These are phyloP conservation scores for Geranium brycei DNA, from an alignment of 345 rosid genomes.

Conservation along the genomic window DNA sequence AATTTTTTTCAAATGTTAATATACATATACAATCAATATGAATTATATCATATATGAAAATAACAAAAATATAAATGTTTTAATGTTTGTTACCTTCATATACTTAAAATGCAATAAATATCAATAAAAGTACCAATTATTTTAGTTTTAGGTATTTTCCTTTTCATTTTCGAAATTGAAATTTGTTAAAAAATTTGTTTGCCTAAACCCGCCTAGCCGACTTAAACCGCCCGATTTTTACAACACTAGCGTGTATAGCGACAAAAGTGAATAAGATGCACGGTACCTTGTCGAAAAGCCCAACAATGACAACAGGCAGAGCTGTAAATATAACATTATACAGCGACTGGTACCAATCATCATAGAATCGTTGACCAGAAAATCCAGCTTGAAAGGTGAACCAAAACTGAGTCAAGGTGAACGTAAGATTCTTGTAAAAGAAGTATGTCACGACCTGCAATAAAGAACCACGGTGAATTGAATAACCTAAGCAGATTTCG, in stretches of 20 bases:
- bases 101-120: too few species aligned
- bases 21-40: too few species aligned
- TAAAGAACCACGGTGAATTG: not conserved
- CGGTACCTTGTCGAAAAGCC: slow-evolving; percentile 89
- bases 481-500: not conserved
- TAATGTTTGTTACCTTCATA: too few species aligned
- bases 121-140: too few species aligned
- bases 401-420: slow-evolving; percentile 99
- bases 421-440: slow-evolving; percentile 96
- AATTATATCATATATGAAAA: too few species aligned
- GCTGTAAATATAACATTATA: slow-evolving; percentile 87
- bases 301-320: slow-evolving; percentile 81
- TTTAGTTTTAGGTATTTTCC: too few species aligned
- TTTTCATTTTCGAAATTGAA: too few species aligned
- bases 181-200: too few species aligned
- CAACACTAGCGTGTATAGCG: not conserved
- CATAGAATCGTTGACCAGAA: slow-evolving; percentile 98
- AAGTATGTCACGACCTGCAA: slow-evolving; percentile 96
- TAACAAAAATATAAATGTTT: too few species aligned
- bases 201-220: too few species aligned
- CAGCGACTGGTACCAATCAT: slow-evolving; percentile 99
- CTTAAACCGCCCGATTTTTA: too few species aligned
- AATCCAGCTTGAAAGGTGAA: slow-evolving; percentile 95
- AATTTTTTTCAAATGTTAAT: too few species aligned
- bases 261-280: not conserved